Base-by-base conservation (phyloP, 2,329 filamentous ascomycete species). In the Geoglossum cookeanum region DNA sequence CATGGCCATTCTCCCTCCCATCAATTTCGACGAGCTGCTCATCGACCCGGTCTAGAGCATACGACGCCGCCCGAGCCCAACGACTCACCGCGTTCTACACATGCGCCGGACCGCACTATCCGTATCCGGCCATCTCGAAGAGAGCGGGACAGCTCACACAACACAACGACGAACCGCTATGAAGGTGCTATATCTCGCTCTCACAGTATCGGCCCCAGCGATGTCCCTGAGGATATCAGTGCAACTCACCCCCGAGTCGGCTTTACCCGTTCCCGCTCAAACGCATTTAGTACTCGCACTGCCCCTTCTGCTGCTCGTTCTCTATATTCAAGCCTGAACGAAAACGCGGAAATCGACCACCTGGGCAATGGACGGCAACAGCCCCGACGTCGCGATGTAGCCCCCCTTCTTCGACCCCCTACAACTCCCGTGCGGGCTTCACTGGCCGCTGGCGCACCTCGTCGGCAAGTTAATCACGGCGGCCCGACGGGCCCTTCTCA, bases 11-110 rank as follows among this genome's bases (percentile, higher is more conserved):
- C 48, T 52, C 27, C 22, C 33, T 6, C 27, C 13, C 48, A 32
- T n/a, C 48, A 52, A 33, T 3, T 33, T 52, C 48, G 15, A 52
- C 48, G 27, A 52, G 61, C 68, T 75, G 44, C 78, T 78, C 42
- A 78, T 69, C 11, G 47, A 48, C n/a, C 13, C 32, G 51, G 33
- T n/a, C 11, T 17, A 56, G 53, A 52, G 33, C 48, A 17, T 6
- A 22, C 27, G 33, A 33, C 11, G 48, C 5, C 27, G 48, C 48
- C 13, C n/a, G 9, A 42, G 13, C 3, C 39, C n/a, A 42, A 15
- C 39, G 39, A 42, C 8, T 42, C 39, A 3, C 13, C 8, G 39
- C 39, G 39, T 15, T 15, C 13, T 42, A 11, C 13, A 42, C 11
- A 42, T 42, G 13, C 39, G 4, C n/a, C 39, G 4, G 39, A 42